Base-by-base conservation (phyloP, 2,329 filamentous ascomycete species). In the Claviceps sp. region DNA sequence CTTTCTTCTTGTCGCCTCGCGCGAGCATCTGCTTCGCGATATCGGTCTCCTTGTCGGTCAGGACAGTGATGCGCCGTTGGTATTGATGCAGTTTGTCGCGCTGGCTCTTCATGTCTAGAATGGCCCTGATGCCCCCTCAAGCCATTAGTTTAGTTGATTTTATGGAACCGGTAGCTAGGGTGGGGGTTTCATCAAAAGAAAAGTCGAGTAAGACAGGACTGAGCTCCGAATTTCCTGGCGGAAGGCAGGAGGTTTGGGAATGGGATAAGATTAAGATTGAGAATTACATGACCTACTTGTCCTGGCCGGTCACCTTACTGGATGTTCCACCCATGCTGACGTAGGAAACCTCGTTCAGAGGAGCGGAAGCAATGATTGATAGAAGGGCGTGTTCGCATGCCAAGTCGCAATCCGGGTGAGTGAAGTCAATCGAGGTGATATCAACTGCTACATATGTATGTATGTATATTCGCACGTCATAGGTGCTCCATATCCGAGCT, bases 81-180 rank as follows among this genome's bases (percentile, higher is more conserved):
- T 97, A 97, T 67, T 95, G 89, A 63, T 94, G 90, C 3, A 98
- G 83, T 68, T 89, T 94, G 75, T 98, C 93, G 68, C 93, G 90
- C 73, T 97, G 91, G 70, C 82, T 88, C 74, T 97, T 97, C 73
- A 97, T 86, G 71, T 97, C 90, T 63, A 97, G 85, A 69, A 97
- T 96, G 54, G 91, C 91, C 73, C 90, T 96, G 65, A 17, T 46
- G 16, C 6, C 13, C 4, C 4, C 23, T 5, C 29, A 34, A 34
- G 29, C 9, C 29, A 34, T 34, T 34, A 34, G 29, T 34, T 34
- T 34, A 29, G 9, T 34, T 34, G 9, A 4, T 34, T 34, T 11
- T 34, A 34, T 34, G 29, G 29, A 34, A 9, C 29, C 3, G 8
- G 8, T 34, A 34, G 29, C 29, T 34, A 11, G 29, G 29, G 29